A percentile compares a stretch with the other conserved stretches of the same genome.
Evolutionary conservation across 441 rosid species (phyloP).

Genomic region (Syzygium malaccense): DNA sequence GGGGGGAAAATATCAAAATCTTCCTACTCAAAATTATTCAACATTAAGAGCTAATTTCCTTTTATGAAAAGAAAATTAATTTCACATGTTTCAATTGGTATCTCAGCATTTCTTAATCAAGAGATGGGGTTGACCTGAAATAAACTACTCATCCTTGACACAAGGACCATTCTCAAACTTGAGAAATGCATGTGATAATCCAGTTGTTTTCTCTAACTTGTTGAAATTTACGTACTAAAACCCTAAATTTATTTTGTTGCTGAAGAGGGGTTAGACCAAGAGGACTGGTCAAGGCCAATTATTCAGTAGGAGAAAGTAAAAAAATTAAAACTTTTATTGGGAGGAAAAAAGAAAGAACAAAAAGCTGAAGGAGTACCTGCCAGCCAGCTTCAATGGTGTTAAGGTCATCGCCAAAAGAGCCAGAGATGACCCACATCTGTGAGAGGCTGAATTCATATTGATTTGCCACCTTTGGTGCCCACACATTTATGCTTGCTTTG

Average conservation of each 20-base stretch:
- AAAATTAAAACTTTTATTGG: neutral
- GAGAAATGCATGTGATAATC: neutral
- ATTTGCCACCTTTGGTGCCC: slow-evolving; percentile 13
- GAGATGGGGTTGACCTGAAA: neutral
- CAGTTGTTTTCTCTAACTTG: neutral
- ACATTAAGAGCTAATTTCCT: neutral
- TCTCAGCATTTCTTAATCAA: neutral
- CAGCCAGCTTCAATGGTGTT: slow-evolving; percentile 21
- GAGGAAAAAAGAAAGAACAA: neutral
- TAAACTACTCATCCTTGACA: neutral
- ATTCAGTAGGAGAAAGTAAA: neutral
- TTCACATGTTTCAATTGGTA: neutral
- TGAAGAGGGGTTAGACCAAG: neutral
- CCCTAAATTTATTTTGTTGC: neutral
- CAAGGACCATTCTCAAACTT: neutral
- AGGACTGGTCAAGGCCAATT: neutral
- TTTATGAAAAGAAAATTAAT: neutral
- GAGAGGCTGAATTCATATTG: slow-evolving; percentile 15
- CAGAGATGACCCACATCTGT: slow-evolving; percentile 19
- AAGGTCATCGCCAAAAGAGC: slow-evolving; percentile 17
- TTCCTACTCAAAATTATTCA: neutral
- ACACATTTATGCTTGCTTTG: slow-evolving; percentile 14
- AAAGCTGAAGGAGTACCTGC: slow-evolving; percentile 1
- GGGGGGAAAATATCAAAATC: neutral
- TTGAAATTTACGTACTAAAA: neutral